Conservation (phyloP, 108 stramenopile genomes). For the Fistulifera solaris region DNA sequence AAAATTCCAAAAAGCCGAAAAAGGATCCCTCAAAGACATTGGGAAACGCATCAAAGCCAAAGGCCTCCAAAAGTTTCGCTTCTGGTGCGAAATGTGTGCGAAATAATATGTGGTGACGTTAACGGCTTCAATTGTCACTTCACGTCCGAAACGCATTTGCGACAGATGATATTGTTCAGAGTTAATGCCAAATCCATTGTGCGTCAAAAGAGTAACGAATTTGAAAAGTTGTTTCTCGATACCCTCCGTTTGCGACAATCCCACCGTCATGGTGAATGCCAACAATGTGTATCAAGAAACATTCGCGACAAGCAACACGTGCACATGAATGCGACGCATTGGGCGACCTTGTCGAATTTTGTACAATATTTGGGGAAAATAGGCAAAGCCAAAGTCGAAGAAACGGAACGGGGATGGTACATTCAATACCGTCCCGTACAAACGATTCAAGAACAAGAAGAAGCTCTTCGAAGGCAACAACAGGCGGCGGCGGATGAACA, state of each 20-base stretch:
- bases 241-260: conserved; percentile 84
- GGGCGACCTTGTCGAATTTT: conserved; percentile 92
- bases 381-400: conserved; percentile 87
- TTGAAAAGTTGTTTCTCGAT: conserved; percentile 83
- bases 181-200: conserved; percentile 67
- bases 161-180: conserved; percentile 79
- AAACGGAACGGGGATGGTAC: conserved; percentile 96
- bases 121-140: conserved; percentile 98
- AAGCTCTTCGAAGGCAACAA: conserved; percentile 32
- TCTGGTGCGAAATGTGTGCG: conserved; percentile 98
- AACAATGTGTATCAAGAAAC: conserved; percentile 97
- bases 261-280: conserved; percentile 87
- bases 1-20: conserved; percentile 75
- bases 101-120: conserved; percentile 97
- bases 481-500: conserved; percentile 47
- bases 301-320: conserved; percentile 95
- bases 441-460: conserved; percentile 26
- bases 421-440: conserved; percentile 82
- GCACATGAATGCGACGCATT: conserved; percentile 98
- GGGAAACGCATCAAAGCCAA: conserved; percentile 91
- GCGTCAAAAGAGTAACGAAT: conserved; percentile 66
- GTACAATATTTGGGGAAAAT: conserved; percentile 92
- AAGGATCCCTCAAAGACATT: conserved; percentile 80
- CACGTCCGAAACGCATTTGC: conserved; percentile 92
- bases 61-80: conserved; percentile 93